These are phyloP conservation scores for Tolypocladium amazonense DNA, from an alignment of 2,329 filamentous ascomycete genomes.

Conservation along the genomic window DNA sequence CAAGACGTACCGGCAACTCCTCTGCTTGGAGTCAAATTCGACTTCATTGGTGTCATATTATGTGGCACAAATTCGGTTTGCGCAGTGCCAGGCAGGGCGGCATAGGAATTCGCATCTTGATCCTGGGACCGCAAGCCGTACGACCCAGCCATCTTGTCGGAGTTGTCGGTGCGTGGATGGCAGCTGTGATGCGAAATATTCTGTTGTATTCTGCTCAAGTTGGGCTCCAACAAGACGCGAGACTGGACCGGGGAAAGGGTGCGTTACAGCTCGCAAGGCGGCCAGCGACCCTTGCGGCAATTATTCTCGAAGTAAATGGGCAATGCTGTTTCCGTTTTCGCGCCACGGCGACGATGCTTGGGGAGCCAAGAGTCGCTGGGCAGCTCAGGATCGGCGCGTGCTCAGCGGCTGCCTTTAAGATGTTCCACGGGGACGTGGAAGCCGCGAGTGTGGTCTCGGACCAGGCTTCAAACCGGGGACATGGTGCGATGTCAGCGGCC, in stretches of 20 bases:
- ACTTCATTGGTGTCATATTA: constrained; percentile 22
- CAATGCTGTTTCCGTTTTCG: background rate
- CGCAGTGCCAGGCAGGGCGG: constrained; percentile 20
- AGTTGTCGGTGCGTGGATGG: background rate
- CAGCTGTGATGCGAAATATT: background rate
- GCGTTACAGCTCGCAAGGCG: background rate
- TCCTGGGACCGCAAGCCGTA: constrained; percentile 19
- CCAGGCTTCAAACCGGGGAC: background rate
- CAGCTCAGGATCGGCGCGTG: background rate
- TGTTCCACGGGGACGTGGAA: background rate
- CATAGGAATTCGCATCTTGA: constrained; percentile 16
- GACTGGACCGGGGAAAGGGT: background rate
- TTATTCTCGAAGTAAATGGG: background rate
- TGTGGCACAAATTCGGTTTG: constrained; percentile 15
- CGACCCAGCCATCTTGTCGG: constrained; percentile 14
- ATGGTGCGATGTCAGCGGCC: background rate
- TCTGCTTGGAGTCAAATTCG: constrained; percentile 11
- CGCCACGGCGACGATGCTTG: background rate
- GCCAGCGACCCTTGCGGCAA: background rate
- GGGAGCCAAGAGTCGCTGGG: background rate
- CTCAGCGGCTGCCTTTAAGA: background rate
- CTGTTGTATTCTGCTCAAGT: background rate
- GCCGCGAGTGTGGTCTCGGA: background rate
- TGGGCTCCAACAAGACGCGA: background rate
- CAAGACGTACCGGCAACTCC: constrained; percentile 15